Evolutionary conservation across 768 basidiomycete species (phyloP).

Genomic region (Calocera viscosa): DNA sequence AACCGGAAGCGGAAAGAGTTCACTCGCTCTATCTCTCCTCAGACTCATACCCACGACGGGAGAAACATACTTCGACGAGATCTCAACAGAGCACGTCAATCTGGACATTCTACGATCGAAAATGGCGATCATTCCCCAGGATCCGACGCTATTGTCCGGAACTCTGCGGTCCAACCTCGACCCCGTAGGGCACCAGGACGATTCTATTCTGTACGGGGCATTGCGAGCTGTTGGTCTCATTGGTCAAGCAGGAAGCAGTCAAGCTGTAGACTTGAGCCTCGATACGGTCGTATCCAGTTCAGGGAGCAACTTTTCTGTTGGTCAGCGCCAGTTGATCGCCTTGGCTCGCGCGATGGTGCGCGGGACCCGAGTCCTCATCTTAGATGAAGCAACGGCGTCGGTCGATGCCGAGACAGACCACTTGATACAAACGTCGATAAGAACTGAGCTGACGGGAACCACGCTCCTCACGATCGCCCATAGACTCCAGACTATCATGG

Average conservation of each 20-base stretch:
- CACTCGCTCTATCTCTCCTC: conserved; percentile 42
- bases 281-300: conserved; percentile 10
- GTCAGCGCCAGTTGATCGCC: conserved; percentile 12
- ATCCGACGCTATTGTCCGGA: conserved; percentile 12
- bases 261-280: conserved; percentile 9
- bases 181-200: conserved; percentile 8
- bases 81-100: conserved; percentile 19
- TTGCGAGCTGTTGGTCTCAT: conserved; percentile 9
- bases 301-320: conserved; percentile 13
- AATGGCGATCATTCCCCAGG: conserved; percentile 13
- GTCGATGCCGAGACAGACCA: conserved; percentile 2
- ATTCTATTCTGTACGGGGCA: conserved; percentile 6
- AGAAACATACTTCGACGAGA: conserved; percentile 41
- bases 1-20: conserved; percentile 48
- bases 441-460: background rate
- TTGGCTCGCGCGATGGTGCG: conserved; percentile 14
- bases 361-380: conserved; percentile 1
- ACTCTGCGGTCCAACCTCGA: conserved; percentile 14
- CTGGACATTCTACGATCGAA: background rate
- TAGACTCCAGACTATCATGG: background rate
- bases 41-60: conserved; percentile 48
- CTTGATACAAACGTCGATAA: background rate
- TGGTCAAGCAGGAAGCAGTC: too few species aligned
- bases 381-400: conserved; percentile 13
- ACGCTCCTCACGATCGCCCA: background rate